phyloP scores from a whole-genome alignment of 1,284 basidiomycete genomes.

The Xerocomus nothofagi region DNA sequence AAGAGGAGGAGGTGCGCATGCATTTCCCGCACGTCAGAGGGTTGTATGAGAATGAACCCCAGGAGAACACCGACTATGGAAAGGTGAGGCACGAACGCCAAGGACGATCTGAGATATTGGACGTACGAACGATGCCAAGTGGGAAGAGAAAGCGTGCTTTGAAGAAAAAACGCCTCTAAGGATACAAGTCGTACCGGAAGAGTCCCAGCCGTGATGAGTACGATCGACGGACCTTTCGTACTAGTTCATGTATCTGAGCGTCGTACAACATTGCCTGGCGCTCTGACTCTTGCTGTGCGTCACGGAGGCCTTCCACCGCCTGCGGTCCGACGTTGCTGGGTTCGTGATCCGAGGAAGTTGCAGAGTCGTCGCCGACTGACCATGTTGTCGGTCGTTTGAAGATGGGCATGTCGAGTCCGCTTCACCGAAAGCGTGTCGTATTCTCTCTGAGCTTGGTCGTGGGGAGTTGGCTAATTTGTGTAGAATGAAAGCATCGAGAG shows the following conservation, averaged over 20 bases:
- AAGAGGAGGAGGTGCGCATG: conserved; percentile 53
- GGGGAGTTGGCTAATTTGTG: background rate
- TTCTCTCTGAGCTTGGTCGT: background rate
- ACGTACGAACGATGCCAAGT: conserved; percentile 47
- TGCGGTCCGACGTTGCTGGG: conserved; percentile 1
- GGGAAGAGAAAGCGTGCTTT: conserved; percentile 47
- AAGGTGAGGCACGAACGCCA: conserved; percentile 1
- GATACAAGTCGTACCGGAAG: background rate
- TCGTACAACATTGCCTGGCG: conserved; percentile 23
- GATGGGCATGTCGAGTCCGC: conserved; percentile 19
- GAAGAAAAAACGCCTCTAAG: conserved; percentile 30
- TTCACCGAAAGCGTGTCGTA: background rate
- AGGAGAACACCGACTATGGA: conserved; percentile 62
- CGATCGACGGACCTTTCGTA: conserved; percentile 17
- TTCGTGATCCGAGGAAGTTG: conserved; percentile 20
- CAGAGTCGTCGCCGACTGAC: conserved; percentile 13
- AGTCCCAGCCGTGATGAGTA: background rate
- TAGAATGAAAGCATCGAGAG: background rate
- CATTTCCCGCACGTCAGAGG: conserved; percentile 57
- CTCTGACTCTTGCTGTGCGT: conserved; percentile 20
- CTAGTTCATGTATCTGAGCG: conserved; percentile 29
- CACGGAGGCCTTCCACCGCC: conserved; percentile 3
- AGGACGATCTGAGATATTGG: background rate
- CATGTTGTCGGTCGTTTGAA: conserved; percentile 25
- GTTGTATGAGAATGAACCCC: conserved; percentile 61